Evolutionary conservation across 352 stramenopile genomes (phyloP), one percentile per base, ranked within the genome.

Genomic region (Peronospora belbahrii): DNA sequence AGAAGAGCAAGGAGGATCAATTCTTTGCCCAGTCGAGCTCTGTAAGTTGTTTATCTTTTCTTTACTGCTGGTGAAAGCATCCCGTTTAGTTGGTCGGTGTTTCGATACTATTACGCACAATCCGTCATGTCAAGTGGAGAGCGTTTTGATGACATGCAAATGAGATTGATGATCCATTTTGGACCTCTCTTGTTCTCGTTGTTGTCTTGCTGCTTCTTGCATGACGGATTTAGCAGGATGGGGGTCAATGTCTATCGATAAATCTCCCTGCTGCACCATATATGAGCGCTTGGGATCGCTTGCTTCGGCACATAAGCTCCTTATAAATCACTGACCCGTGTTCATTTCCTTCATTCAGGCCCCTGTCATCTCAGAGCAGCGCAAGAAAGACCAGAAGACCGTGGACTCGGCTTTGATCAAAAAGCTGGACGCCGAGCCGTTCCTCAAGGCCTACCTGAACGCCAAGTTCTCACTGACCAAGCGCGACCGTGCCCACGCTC

Each of bases 361-460:
- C 46, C 90, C 96, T 19, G 83, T 97, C 57, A 96, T 98, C 44
- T 78, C 76, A 56, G 96, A 99, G 59, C 78, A 97, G 76, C 88
- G 91, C 64, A 99, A 99, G 87, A 97, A 91, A 52, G 95, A 98
- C 74, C 96, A 99, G 84, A 97, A 98, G 79, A 79, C 82, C 40
- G 95, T 99, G 34, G 97, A 99, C 77, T 87, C 76, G 38, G 83
- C 73, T 35, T 64, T 97, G 44, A 47, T 88, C 41, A 93, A 92
- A 74, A 82, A 84, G 62, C 61, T 94, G 34, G 82, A 88, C 45
- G 74, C 72, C 30, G 84, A 91, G 53, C 75, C 83, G 35, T 94
- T 98, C 81, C 81, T 99, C 59, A 98, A 98, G 76, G 88, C 83
- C 42, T 99, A 99, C 89, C 70, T 99, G 57, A 95, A 97, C 59